A percentile compares a stretch with the other conserved stretches of the same genome.
phyloP scores from a whole-genome alignment of 768 basidiomycete species.

The Lactifluus piperatus region DNA sequence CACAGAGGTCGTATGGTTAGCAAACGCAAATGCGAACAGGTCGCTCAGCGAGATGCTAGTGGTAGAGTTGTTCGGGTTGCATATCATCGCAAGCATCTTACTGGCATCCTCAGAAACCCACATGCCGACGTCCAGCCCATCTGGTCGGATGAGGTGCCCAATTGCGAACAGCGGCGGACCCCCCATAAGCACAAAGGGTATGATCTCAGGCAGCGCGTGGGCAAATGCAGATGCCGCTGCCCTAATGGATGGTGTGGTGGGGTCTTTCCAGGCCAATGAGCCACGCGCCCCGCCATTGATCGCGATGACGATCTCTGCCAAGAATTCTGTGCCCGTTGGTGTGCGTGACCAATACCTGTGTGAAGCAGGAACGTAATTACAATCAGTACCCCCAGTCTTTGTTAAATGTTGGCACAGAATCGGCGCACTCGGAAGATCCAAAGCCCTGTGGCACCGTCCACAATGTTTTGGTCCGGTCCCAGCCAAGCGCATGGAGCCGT shows the following conservation, averaged over 20 bases:
- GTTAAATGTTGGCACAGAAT: background rate
- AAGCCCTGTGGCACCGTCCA: conserved; percentile 83
- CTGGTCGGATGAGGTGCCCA: no score
- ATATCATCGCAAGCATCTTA: no score
- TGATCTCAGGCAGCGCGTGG: no score
- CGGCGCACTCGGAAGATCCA: conserved; percentile 37
- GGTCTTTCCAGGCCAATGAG: conserved; percentile 35
- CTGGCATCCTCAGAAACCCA: no score
- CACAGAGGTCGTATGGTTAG: no score
- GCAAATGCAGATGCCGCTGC: conserved; percentile 29
- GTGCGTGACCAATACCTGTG: conserved; percentile 48
- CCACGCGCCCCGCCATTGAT: conserved; percentile 64
- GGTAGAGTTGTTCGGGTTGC: no score
- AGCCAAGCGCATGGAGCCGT: conserved; percentile 52
- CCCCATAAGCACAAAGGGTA: no score
- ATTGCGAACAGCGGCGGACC: no score
- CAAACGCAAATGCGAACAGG: no score
- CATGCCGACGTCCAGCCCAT: no score
- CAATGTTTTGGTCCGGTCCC: conserved; percentile 58
- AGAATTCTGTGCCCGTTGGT: conserved; percentile 63
- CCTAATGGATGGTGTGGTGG: conserved; percentile 33
- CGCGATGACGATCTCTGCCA: conserved; percentile 54
- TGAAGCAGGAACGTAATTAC: background rate
- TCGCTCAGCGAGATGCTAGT: no score
- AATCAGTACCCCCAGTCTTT: background rate